Conservation (phyloP, 106 monocot species). For the Posidonia australis region DNA sequence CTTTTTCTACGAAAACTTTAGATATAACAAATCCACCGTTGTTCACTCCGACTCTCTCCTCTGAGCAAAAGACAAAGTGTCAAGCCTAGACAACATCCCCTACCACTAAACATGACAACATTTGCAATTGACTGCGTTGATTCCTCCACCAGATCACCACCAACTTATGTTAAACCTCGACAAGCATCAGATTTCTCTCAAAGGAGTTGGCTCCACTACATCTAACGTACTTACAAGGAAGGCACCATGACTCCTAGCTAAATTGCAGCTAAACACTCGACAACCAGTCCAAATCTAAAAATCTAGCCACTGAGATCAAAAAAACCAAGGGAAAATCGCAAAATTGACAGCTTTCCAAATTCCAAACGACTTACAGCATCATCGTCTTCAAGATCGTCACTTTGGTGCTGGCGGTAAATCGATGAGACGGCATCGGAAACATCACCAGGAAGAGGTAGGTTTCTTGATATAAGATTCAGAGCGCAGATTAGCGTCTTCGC, state of each 20-base stretch:
- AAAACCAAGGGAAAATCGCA: not conserved
- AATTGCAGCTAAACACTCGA: not conserved
- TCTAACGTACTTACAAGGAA: too few relatives aligned
- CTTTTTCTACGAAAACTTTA: too few relatives aligned
- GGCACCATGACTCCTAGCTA: too few relatives aligned
- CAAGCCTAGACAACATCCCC: not conserved
- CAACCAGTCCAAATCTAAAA: not conserved
- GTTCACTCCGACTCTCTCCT: too few relatives aligned
- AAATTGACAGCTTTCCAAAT: not conserved
- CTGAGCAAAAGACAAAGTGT: not conserved
- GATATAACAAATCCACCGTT: too few relatives aligned
- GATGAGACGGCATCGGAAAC: conserved; percentile 25
- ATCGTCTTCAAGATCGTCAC: conserved; percentile 1
- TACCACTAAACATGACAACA: not conserved
- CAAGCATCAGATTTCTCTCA: too few relatives aligned
- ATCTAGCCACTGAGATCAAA: not conserved
- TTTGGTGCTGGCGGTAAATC: conserved; percentile 4
- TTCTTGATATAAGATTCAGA: conserved; percentile 26
- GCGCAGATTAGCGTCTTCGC: conserved; percentile 30
- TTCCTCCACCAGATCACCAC: too few relatives aligned
- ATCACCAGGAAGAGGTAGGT: conserved; percentile 32
- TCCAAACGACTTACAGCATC: conserved; percentile 1
- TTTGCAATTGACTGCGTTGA: not conserved
- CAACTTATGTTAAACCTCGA: too few relatives aligned
- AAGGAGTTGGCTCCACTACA: too few relatives aligned